Conservation (phyloP, 2,329 filamentous ascomycete genomes). For the Colletotrichum destructivum region DNA sequence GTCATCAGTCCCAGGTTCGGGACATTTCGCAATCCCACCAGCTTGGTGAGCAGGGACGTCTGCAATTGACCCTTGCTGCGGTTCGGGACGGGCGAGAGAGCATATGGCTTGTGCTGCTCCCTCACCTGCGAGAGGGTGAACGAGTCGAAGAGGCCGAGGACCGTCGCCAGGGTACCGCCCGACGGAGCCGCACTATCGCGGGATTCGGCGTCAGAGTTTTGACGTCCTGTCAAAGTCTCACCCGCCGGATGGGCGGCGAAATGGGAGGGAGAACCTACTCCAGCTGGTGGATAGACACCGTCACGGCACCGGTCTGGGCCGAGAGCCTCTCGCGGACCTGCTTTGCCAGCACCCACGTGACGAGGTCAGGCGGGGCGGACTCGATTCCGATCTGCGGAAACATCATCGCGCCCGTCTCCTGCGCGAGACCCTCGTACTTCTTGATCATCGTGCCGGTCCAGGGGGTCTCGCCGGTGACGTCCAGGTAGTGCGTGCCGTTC, state of each 20-base stretch:
- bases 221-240: constrained; percentile 21
- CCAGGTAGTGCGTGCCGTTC: constrained; percentile 75
- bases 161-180: constrained; percentile 78
- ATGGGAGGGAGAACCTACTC: constrained; percentile 49
- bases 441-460: constrained; percentile 73
- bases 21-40: constrained; percentile 66
- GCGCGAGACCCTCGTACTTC: constrained; percentile 69
- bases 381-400: constrained; percentile 75
- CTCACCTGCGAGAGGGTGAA: constrained; percentile 65
- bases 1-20: constrained; percentile 70
- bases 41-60: constrained; percentile 58
- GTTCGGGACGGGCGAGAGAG: constrained; percentile 70
- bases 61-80: constrained; percentile 48
- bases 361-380: constrained; percentile 73
- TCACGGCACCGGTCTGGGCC: constrained; percentile 67
- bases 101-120: constrained; percentile 65
- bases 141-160: constrained; percentile 71
- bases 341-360: constrained; percentile 68
- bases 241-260: background rate
- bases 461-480: constrained; percentile 73
- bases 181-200: constrained; percentile 64
- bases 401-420: constrained; percentile 69
- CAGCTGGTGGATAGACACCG: constrained; percentile 63
- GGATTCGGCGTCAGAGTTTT: constrained; percentile 31
- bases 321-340: constrained; percentile 65